Evolutionary conservation across 305 asterid genomes (phyloP), one percentile per base, ranked within the genome.

Genomic region (Fraxinus floribunda): DNA sequence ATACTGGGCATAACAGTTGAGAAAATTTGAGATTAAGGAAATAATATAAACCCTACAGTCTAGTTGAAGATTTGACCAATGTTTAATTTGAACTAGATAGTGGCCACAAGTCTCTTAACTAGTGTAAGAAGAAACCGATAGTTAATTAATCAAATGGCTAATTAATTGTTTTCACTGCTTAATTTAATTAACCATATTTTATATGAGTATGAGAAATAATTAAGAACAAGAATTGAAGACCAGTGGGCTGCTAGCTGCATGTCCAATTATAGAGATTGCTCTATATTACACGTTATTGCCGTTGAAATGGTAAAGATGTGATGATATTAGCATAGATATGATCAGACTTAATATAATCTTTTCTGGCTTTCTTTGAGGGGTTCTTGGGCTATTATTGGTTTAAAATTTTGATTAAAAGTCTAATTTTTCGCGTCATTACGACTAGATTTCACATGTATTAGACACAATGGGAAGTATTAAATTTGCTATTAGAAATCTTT

Each of bases 1-100:
- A 86, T 76, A 38, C 68, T 83, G 92, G 89, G 35, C 80, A 85
- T 83, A 87, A 88, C 92, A 81, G 94, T 89, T 88, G 91, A 77
- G 94, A 92, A 92, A 44, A 88, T 83, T 75, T 83, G 85, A 81
- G 82, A 79, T 11, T 6, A 75, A 72, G 57, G 62, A 68, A 79
- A 49, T 83, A 78, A 73, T 74, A 75, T 74, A 79, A 41, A 81
- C 32, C 18, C 18, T 73, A 52, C 83, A 81, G 90, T 85, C 83
- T 79, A 52, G 46, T 75, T 79, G 80, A 86, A 81, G 86, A 73
- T 49, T 84, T 71, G 60, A 85, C 64, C 79, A 13, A 49, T 81
- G 70, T 66, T 76, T 84, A 55, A 77, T 44, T 80, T 68, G 75
- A 83, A 79, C 4, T 13, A 15, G 7, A 15, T 49, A 71, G 26